A percentile compares a stretch with the other conserved stretches of the same genome.
These are phyloP conservation scores for Mortierella sp. DNA, from an alignment of 371 early-diverging fungal species.

Conservation along the genomic window DNA sequence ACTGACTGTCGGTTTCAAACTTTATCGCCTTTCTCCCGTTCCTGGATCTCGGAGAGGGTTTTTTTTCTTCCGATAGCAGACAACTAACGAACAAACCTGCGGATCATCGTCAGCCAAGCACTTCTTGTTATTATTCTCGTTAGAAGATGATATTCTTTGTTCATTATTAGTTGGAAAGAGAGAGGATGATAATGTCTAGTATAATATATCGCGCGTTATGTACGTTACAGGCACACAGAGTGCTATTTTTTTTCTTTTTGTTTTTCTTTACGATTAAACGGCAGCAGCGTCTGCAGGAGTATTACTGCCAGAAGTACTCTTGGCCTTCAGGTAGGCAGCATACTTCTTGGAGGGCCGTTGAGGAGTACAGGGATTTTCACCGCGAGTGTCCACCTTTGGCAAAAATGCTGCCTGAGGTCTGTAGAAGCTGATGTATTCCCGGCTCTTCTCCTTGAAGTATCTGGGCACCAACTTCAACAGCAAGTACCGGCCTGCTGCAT, in stretches of 20 bases:
- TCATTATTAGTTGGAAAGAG: too few relatives aligned
- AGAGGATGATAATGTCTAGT: too few relatives aligned
- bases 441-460: slow-evolving; percentile 44
- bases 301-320: background rate
- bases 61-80: too few relatives aligned
- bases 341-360: slow-evolving; percentile 44
- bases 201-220: too few relatives aligned
- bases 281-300: background rate
- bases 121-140: too few relatives aligned
- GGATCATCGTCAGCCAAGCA: too few relatives aligned
- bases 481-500: slow-evolving; percentile 29
- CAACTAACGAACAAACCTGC: too few relatives aligned
- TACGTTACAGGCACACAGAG: too few relatives aligned
- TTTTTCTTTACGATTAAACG: background rate
- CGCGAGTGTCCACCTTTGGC: slow-evolving; percentile 25
- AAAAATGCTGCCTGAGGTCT: slow-evolving; percentile 27
- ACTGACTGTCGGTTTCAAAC: too few relatives aligned
- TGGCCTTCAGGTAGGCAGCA: slow-evolving; percentile 18
- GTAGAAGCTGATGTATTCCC: slow-evolving; percentile 29
- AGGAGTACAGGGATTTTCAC: slow-evolving; percentile 21
- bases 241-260: background rate
- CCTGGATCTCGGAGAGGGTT: too few relatives aligned
- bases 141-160: too few relatives aligned
- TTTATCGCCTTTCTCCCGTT: too few relatives aligned
- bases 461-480: slow-evolving; percentile 39